Evolutionary conservation across 306 rosid genomes (phyloP).

Genomic region (Cucurbita argyrosperma): DNA sequence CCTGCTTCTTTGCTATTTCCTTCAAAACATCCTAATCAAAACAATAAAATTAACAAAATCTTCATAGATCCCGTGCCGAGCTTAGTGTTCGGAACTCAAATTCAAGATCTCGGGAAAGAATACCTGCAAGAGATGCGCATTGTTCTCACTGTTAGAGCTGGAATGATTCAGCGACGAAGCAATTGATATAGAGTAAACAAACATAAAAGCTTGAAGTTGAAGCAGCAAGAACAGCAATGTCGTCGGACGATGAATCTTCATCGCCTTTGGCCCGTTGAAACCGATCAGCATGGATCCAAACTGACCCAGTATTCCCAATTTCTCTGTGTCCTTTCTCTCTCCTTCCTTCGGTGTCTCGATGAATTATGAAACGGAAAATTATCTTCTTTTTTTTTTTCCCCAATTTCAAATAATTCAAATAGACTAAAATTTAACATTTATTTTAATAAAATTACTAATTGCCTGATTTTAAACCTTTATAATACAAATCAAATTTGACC

Average conservation of each 20-base stretch:
- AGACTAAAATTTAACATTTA: too few relatives aligned
- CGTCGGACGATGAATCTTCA: neutral
- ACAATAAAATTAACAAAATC: neutral
- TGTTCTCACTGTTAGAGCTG: conserved; percentile 2
- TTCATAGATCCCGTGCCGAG: neutral
- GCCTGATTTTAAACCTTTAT: too few relatives aligned
- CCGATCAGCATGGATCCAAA: neutral
- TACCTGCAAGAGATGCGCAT: conserved; percentile 53
- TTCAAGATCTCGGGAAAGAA: neutral
- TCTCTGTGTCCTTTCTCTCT: neutral
- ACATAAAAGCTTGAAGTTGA: conserved; percentile 8
- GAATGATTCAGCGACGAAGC: conserved; percentile 9
- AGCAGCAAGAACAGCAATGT: conserved; percentile 17
- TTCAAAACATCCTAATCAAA: conserved; percentile 47
- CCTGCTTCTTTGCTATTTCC: conserved; percentile 44
- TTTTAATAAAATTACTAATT: too few relatives aligned
- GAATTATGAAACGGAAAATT: too few relatives aligned
- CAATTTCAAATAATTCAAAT: too few relatives aligned
- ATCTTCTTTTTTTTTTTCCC: too few relatives aligned
- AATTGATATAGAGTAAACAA: conserved; percentile 6
- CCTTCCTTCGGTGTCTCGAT: neutral
- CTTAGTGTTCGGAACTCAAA: neutral
- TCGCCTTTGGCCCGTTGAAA: neutral
- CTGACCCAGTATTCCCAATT: neutral
- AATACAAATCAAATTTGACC: too few relatives aligned